Evolutionary conservation across 345 rosid genomes (phyloP).

Genomic region (Populus ilicifolia): DNA sequence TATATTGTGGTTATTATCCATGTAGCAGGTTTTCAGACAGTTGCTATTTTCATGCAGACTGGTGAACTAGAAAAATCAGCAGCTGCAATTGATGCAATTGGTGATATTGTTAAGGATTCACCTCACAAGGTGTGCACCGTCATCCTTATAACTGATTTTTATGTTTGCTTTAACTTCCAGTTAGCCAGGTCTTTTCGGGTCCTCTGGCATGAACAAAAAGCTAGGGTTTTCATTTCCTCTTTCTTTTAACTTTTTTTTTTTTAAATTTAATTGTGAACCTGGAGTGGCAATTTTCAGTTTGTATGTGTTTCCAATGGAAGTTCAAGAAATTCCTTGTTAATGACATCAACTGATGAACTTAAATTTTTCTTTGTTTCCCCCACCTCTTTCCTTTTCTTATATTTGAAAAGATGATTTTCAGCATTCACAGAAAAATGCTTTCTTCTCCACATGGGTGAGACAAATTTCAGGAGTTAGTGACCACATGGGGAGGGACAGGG

Average conservation of each 20-base stretch:
- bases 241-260: neutral
- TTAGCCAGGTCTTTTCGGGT: neutral
- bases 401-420: neutral
- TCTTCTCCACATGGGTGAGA: neutral
- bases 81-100: constrained; percentile 35
- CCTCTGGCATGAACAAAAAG: neutral
- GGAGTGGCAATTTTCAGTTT: neutral
- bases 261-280: neutral
- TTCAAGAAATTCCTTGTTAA: neutral
- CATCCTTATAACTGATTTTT: neutral
- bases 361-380: neutral
- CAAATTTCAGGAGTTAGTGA: neutral
- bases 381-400: neutral
- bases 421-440: neutral
- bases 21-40: constrained; percentile 98
- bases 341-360: neutral
- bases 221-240: neutral
- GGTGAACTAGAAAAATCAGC: constrained; percentile 56
- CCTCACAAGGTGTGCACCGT: constrained; percentile 57
- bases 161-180: neutral
- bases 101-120: constrained; percentile 59
- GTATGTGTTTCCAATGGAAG: neutral
- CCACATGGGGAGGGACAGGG: neutral
- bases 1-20: constrained; percentile 72
- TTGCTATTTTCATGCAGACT: constrained; percentile 99